These are phyloP conservation scores for Cladophialophora psammophila DNA, from an alignment of 2,329 filamentous ascomycete species.

Conservation along the genomic window DNA sequence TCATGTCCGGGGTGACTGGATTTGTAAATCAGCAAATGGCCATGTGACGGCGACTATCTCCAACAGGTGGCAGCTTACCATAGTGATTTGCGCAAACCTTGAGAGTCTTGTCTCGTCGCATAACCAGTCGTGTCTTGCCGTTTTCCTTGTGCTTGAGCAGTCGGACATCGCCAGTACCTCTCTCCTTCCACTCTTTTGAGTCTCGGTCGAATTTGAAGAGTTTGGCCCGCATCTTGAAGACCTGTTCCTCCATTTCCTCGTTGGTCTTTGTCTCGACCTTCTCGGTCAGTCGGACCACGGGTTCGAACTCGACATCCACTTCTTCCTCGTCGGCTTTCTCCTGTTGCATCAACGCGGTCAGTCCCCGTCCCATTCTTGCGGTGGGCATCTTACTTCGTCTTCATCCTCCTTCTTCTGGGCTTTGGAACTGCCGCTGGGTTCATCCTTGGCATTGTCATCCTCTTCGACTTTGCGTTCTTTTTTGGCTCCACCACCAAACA, in stretches of 20 bases:
- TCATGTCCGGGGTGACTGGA: constrained; percentile 95
- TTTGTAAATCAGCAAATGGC: constrained; percentile 38
- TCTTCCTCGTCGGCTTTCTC: constrained; percentile 77
- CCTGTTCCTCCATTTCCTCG: constrained; percentile 96
- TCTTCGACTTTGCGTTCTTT: constrained; percentile 91
- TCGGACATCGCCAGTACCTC: constrained; percentile 93
- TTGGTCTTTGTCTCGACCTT: constrained; percentile 98
- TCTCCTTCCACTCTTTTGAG: constrained; percentile 97
- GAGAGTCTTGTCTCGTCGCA: constrained; percentile 99
- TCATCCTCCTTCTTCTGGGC: constrained; percentile 70
- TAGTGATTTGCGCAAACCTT: constrained; percentile 99
- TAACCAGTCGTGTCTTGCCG: constrained; percentile 94
- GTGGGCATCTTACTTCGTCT: constrained; percentile 52
- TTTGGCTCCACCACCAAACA: constrained; percentile 98
- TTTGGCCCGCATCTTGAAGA: constrained; percentile 99
- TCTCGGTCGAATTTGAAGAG: constrained; percentile 98
- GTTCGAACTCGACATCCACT: constrained; percentile 95
- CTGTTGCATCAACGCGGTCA: constrained; percentile 30
- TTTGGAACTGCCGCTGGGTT: constrained; percentile 89
- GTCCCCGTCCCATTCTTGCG: constrained; percentile 35
- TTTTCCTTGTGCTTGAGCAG: constrained; percentile 99
- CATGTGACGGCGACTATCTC: neutral
- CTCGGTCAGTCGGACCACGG: constrained; percentile 93
- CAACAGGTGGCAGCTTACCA: constrained; percentile 66
- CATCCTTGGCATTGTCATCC: constrained; percentile 80